These are phyloP conservation scores for Dichotomocladium elegans DNA, from an alignment of 371 early-diverging fungal species.

Conservation along the genomic window DNA sequence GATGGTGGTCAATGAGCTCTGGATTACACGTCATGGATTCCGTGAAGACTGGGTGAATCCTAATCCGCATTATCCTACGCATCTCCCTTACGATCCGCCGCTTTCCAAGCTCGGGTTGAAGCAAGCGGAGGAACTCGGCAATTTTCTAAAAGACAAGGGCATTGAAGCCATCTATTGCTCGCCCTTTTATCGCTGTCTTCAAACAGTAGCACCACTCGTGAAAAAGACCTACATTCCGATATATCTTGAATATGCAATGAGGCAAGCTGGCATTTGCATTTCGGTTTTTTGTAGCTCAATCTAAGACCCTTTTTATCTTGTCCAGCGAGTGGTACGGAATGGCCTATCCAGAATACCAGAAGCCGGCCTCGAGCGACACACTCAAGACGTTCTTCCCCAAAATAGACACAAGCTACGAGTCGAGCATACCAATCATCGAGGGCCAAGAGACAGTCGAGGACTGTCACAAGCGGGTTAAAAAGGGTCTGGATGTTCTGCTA, in stretches of 20 bases:
- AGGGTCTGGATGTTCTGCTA: slow-evolving; percentile 23
- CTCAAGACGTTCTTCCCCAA: slow-evolving; percentile 24
- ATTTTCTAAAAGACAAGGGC: slow-evolving; percentile 20
- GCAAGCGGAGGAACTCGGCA: slow-evolving; percentile 29
- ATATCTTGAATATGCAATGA: slow-evolving; percentile 29
- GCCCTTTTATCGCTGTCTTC: slow-evolving; percentile 34
- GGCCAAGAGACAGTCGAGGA: slow-evolving; percentile 20
- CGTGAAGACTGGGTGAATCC: slow-evolving; percentile 37
- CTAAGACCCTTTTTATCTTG: neutral
- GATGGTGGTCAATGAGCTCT: slow-evolving; percentile 24
- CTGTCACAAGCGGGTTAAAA: slow-evolving; percentile 27
- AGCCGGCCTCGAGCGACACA: slow-evolving; percentile 18
- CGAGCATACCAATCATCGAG: slow-evolving; percentile 19
- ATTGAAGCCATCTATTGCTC: slow-evolving; percentile 31
- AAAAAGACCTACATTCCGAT: slow-evolving; percentile 17
- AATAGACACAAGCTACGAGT: slow-evolving; percentile 15
- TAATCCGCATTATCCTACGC: slow-evolving; percentile 22
- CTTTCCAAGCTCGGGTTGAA: slow-evolving; percentile 25
- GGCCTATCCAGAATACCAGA: slow-evolving; percentile 22
- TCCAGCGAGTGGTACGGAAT: slow-evolving; percentile 39
- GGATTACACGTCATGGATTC: slow-evolving; percentile 35
- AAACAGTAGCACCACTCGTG: slow-evolving; percentile 29
- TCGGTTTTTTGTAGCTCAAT: no score
- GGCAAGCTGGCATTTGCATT: slow-evolving; percentile 10
- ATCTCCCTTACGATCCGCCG: slow-evolving; percentile 23